phyloP scores from a whole-genome alignment of 768 basidiomycete genomes.

The Agaricus bisporus region DNA sequence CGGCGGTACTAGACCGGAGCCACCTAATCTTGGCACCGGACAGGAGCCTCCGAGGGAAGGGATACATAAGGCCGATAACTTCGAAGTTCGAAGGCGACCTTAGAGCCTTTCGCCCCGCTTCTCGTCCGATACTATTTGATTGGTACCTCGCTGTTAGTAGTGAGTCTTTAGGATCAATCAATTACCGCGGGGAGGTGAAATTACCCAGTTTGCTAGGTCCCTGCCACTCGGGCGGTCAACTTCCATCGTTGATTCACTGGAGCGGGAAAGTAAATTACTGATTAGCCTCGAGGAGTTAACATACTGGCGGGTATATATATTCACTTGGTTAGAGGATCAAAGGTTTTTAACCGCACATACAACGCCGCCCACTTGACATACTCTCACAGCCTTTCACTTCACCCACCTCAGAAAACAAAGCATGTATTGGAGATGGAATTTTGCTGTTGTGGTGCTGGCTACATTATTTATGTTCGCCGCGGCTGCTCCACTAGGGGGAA shows the following conservation, averaged over 20 bases:
- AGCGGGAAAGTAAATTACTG: background rate
- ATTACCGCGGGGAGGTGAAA: constrained; percentile 3
- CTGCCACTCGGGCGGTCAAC: background rate
- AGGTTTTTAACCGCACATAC: background rate
- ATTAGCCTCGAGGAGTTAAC: background rate
- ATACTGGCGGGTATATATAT: background rate
- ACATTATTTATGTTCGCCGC: constrained; percentile 1
- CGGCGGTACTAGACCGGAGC: too few species aligned
- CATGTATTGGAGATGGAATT: constrained; percentile 10
- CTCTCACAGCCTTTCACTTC: background rate
- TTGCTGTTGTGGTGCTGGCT: constrained; percentile 5
- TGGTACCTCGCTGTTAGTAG: background rate
- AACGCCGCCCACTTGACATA: background rate
- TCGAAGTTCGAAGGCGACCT: background rate
- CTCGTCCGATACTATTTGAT: background rate
- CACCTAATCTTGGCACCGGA: background rate
- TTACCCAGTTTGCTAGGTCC: background rate
- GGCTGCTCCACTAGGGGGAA: constrained; percentile 7
- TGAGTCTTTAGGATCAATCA: background rate
- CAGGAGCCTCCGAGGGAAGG: background rate
- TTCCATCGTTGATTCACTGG: background rate
- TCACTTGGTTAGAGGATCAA: background rate
- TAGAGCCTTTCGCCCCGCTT: background rate
- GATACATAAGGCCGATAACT: constrained; percentile 3
- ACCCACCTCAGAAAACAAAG: background rate